Evolutionary conservation across 306 rosid species (phyloP).

Genomic region (Cucumis hystrix): DNA sequence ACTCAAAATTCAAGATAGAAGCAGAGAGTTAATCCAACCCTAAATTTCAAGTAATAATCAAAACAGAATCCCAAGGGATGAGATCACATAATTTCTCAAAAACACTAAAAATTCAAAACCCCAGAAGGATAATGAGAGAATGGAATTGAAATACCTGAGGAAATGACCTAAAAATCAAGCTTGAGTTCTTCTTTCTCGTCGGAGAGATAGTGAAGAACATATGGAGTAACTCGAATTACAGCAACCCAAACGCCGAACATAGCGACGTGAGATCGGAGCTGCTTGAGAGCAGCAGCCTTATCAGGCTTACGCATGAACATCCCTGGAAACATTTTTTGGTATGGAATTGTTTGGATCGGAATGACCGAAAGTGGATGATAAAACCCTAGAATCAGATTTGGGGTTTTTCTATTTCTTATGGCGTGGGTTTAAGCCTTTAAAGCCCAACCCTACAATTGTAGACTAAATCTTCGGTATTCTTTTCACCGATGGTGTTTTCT

Average conservation of each 20-base stretch:
- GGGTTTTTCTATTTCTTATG: neutral
- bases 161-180: conserved; percentile 42
- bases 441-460: neutral
- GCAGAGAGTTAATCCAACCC: neutral
- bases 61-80: neutral
- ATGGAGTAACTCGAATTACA: conserved; percentile 70
- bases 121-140: neutral
- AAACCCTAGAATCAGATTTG: neutral
- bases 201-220: conserved; percentile 50
- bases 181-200: conserved; percentile 70
- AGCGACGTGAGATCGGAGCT: conserved; percentile 64
- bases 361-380: neutral
- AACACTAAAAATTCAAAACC: neutral
- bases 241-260: conserved; percentile 84
- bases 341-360: neutral
- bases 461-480: neutral
- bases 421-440: neutral
- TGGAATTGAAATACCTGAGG: neutral
- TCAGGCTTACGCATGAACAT: conserved; percentile 94
- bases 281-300: conserved; percentile 70
- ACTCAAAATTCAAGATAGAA: neutral
- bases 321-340: conserved; percentile 59
- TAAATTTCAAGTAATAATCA: neutral
- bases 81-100: neutral
- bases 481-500: too few species aligned